phyloP scores from a whole-genome alignment of 805 yeast genomes.

The Candida ipomoeae region DNA sequence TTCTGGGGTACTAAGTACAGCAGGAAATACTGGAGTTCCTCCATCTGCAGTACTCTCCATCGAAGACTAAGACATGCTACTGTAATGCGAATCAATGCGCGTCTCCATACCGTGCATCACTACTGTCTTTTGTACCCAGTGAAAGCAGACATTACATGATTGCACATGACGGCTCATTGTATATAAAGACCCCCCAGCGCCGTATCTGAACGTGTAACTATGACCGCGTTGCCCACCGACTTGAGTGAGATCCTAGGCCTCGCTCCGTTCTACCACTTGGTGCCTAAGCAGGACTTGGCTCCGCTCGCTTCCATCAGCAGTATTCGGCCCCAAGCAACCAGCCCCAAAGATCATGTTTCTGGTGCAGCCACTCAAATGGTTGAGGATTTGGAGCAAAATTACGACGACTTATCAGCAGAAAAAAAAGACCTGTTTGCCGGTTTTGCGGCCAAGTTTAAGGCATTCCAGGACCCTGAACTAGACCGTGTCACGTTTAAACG shows the following conservation, averaged over 20 bases:
- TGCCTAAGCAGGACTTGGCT: conserved; percentile 17
- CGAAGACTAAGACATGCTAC: too few relatives aligned
- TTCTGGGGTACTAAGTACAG: too few relatives aligned
- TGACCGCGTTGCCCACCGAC: conserved; percentile 4
- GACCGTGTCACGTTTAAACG: conserved; percentile 32
- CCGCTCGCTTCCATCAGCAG: conserved; percentile 14
- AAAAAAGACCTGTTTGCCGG: conserved; percentile 10
- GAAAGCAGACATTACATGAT: background rate
- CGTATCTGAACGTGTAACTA: background rate
- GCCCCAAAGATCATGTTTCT: conserved; percentile 7
- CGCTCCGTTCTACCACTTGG: conserved; percentile 13
- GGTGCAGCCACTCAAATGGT: conserved; percentile 4
- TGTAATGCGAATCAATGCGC: background rate
- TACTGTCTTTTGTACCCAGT: conserved; percentile 1
- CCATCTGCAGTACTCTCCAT: background rate
- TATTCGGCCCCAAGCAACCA: conserved; percentile 7
- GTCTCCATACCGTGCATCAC: background rate
- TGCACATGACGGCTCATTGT: background rate
- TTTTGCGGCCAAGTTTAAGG: conserved; percentile 19
- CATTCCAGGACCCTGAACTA: conserved; percentile 25
- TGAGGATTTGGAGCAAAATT: background rate
- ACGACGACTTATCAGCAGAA: conserved; percentile 13
- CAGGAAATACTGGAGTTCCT: too few relatives aligned
- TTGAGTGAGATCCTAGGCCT: conserved; percentile 14
- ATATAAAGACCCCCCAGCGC: background rate